phyloP scores from a whole-genome alignment of 176 grass and related monocot species.

The Lolium perenne region DNA sequence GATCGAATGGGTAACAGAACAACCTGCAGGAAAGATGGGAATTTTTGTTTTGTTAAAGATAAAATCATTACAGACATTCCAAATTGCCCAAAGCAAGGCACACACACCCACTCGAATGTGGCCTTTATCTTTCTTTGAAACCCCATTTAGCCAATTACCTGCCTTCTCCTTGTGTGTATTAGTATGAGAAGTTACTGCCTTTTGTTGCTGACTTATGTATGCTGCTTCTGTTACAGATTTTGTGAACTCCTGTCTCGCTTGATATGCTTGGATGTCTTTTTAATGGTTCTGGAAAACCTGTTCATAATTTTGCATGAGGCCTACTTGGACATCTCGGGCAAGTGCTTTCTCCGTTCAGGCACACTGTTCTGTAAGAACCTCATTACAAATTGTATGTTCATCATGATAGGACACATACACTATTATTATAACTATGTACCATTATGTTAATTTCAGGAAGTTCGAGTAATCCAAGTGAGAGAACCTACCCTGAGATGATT shows the following conservation, averaged over 20 bases:
- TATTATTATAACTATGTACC: background rate
- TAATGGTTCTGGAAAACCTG: constrained; percentile 98
- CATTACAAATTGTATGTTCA: background rate
- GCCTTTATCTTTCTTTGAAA: too few species aligned
- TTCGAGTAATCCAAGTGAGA: constrained; percentile 98
- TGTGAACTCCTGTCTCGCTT: constrained; percentile 95
- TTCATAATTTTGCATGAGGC: constrained; percentile 96
- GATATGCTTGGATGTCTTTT: constrained; percentile 99
- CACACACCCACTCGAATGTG: too few species aligned
- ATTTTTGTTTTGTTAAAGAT: too few species aligned
- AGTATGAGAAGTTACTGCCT: background rate
- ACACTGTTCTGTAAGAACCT: constrained; percentile 2
- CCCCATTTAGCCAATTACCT: background rate
- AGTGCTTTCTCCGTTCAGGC: constrained; percentile 39
- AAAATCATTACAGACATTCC: too few species aligned
- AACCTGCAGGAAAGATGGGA: too few species aligned
- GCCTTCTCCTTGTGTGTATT: background rate
- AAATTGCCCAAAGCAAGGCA: too few species aligned
- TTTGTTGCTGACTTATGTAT: background rate
- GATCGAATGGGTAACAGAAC: too few species aligned
- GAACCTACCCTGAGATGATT: constrained; percentile 99
- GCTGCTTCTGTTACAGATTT: constrained; percentile 58
- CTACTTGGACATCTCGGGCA: constrained; percentile 98
- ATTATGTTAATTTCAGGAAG: constrained; percentile 66
- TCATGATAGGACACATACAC: background rate